Evolutionary conservation across 1,284 basidiomycete genomes (phyloP), one percentile per base, ranked within the genome.

Genomic region (Tremellales sp.): DNA sequence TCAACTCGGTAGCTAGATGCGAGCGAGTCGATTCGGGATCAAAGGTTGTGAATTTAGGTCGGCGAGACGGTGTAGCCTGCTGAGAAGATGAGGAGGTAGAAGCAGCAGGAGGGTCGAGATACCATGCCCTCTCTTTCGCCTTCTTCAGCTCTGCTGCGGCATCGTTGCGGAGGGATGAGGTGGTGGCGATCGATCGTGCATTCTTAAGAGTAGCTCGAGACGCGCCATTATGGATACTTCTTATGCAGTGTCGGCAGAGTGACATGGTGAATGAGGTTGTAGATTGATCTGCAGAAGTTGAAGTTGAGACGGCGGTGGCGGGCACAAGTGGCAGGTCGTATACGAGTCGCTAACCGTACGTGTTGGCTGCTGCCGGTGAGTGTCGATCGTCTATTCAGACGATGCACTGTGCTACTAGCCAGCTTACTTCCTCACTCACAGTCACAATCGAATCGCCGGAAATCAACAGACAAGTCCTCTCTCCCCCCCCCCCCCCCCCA

Each of bases 101-200:
- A n/a, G 7, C 10, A 13, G 39, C 8, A 15, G 49, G 35, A 33
- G 43, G 24, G 24, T 49, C 31, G 13, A 56, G 43, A 24, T 51
- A 56, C 53, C 53, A 56, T 19, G 49, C 51, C 25, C 51, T 46
- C 10, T 48, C 48, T 35, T 49, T 49, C 11, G 45, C 19, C 21
- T 37, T 8, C 11, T 42, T 44, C n/a, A 13, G 1, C 7, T 36
- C 36, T 11, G n/a, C n/a, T n/a, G n/a, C n/a, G n/a, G n/a, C n/a
- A n/a, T n/a, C n/a, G n/a, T n/a, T n/a, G n/a, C n/a, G n/a, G n/a
- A n/a, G n/a, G n/a, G n/a, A n/a, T n/a, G n/a, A n/a, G n/a, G n/a
- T n/a, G n/a, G n/a, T n/a, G n/a, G n/a, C n/a, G n/a, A n/a, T n/a
- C n/a, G n/a, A n/a, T n/a, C n/a, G n/a, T n/a, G n/a, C n/a, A n/a